Conservation (phyloP, 805 yeast species). For the Starmerella khaoyaiensis region DNA sequence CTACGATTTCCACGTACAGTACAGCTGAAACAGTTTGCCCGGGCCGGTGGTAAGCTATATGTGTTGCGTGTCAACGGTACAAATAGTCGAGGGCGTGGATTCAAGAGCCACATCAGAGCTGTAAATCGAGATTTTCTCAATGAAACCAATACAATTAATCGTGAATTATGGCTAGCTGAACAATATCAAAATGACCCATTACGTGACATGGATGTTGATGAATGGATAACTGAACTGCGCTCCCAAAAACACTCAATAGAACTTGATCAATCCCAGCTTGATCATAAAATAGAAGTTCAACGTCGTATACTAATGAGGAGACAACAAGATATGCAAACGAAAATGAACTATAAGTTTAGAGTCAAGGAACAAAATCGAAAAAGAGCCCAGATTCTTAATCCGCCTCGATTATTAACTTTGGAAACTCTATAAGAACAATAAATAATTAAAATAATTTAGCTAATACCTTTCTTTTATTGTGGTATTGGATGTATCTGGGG, state of each 20-base stretch:
- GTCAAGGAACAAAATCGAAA: background rate
- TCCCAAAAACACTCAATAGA: background rate
- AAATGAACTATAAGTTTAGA: constrained; percentile 12
- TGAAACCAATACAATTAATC: constrained; percentile 1
- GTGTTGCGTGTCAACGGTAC: constrained; percentile 18
- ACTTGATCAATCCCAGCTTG: background rate
- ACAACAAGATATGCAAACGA: constrained; percentile 9
- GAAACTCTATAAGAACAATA: background rate
- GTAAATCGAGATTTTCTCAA: constrained; percentile 6
- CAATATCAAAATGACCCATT: constrained; percentile 12
- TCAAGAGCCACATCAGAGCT: constrained; percentile 10
- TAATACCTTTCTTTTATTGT: too few species aligned
- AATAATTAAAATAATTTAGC: background rate
- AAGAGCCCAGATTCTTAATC: constrained; percentile 2
- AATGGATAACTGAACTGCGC: constrained; percentile 7
- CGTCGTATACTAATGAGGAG: constrained; percentile 17
- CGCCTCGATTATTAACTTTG: constrained; percentile 7
- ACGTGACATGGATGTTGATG: constrained; percentile 11
- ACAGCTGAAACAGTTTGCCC: constrained; percentile 9
- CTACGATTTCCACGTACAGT: constrained; percentile 14
- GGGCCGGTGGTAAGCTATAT: constrained; percentile 14
- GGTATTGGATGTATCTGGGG: too few species aligned
- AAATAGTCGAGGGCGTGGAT: constrained; percentile 11
- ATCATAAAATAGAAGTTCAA: constrained; percentile 13
- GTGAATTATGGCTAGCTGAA: constrained; percentile 13